A percentile compares a stretch with the other conserved stretches of the same genome.
phyloP scores from a whole-genome alignment of 2,329 filamentous ascomycete genomes.

The Uncinocarpus reesii region DNA sequence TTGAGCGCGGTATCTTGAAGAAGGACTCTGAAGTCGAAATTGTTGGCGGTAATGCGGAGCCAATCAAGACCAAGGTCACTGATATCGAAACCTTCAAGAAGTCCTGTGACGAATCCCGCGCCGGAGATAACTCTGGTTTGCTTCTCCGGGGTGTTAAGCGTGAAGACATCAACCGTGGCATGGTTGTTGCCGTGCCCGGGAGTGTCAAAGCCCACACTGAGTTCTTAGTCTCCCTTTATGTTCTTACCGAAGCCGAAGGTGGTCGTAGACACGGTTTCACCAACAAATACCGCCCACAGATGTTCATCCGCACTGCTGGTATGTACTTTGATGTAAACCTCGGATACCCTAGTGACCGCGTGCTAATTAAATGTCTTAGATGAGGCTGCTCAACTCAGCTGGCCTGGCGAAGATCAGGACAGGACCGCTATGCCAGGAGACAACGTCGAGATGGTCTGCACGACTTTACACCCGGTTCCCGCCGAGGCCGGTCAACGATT shows the following conservation, averaged over 20 bases:
- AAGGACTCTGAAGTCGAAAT: constrained; percentile 90
- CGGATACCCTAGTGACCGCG: background rate
- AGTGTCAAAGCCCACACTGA: constrained; percentile 76
- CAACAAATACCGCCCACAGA: constrained; percentile 92
- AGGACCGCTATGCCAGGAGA: constrained; percentile 97
- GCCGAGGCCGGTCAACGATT: constrained; percentile 88
- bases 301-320: constrained; percentile 89
- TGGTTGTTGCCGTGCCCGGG: constrained; percentile 82
- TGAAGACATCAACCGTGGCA: constrained; percentile 87
- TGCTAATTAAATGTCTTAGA: constrained; percentile 31
- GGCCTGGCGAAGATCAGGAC: constrained; percentile 68
- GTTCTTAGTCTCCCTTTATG: constrained; percentile 93
- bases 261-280: constrained; percentile 93
- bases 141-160: constrained; percentile 91
- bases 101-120: constrained; percentile 90
- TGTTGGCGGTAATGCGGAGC: constrained; percentile 67
- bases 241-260: constrained; percentile 94
- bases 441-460: constrained; percentile 94
- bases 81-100: constrained; percentile 99
- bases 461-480: constrained; percentile 74
- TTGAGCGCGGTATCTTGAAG: constrained; percentile 91
- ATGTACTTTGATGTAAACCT: constrained; percentile 36
- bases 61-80: constrained; percentile 98
- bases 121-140: constrained; percentile 96
- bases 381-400: constrained; percentile 64